Conservation (phyloP, 306 rosid species). For the Gleditsia sinensis region DNA sequence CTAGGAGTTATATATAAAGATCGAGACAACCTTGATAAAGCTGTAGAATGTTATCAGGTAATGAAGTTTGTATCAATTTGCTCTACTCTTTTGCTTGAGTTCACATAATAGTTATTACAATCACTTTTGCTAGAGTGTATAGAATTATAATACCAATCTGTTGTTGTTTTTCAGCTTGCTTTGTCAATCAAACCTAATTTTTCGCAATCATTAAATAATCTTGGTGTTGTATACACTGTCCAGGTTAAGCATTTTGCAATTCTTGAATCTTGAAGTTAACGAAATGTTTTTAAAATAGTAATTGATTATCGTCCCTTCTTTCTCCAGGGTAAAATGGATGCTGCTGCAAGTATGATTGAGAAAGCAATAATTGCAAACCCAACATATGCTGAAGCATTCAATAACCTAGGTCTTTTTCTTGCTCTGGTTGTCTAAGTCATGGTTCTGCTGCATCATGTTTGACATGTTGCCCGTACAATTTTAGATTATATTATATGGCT, state of each 20-base stretch:
- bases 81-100: conserved; percentile 22
- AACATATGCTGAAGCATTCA: conserved; percentile 94
- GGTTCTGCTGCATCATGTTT: conserved; percentile 22
- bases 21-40: conserved; percentile 94
- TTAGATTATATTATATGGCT: conserved; percentile 19
- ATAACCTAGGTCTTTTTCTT: conserved; percentile 71
- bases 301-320: conserved; percentile 27
- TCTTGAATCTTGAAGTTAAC: conserved; percentile 32
- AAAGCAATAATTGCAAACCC: conserved; percentile 94
- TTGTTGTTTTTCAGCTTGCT: conserved; percentile 66
- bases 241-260: conserved; percentile 56
- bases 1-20: conserved; percentile 95
- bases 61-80: background rate
- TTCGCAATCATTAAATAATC: conserved; percentile 95
- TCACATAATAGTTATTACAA: conserved; percentile 12
- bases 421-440: conserved; percentile 14
- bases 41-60: conserved; percentile 98
- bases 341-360: conserved; percentile 97
- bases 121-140: conserved; percentile 1
- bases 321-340: conserved; percentile 95
- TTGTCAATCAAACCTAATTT: conserved; percentile 88
- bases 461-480: conserved; percentile 5
- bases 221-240: conserved; percentile 96
- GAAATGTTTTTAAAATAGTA: conserved; percentile 14
- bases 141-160: conserved; percentile 7